These are phyloP conservation scores for Triticum turgidum DNA, from an alignment of 176 grass and related monocot genomes.

Conservation along the genomic window DNA sequence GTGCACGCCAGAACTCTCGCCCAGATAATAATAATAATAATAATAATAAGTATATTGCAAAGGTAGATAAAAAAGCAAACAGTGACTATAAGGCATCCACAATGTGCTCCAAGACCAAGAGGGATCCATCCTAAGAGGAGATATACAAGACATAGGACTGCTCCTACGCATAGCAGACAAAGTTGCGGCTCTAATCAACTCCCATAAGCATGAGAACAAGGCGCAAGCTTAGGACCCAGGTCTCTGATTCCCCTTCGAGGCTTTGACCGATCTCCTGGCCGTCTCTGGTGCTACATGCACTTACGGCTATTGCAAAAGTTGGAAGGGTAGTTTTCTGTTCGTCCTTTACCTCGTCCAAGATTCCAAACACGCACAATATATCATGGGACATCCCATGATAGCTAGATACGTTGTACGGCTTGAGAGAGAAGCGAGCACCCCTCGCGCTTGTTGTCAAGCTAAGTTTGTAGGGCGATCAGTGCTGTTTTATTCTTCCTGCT, in stretches of 20 bases:
- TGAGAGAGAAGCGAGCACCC: neutral
- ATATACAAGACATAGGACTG: neutral
- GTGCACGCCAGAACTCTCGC: too few species aligned
- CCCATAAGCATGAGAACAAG: neutral
- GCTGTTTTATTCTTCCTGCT: constrained; percentile 30
- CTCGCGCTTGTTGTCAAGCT: constrained; percentile 15
- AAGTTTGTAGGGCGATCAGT: constrained; percentile 20
- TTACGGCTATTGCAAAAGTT: constrained; percentile 15
- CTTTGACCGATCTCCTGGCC: constrained; percentile 43
- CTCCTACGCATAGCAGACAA: neutral
- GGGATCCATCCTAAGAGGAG: constrained; percentile 3
- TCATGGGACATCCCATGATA: neutral
- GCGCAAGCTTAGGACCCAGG: neutral
- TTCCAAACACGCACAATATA: neutral
- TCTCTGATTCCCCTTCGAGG: constrained; percentile 25
- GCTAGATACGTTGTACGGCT: neutral
- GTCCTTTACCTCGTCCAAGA: constrained; percentile 24
- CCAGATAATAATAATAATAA: too few species aligned
- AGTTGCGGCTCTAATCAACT: neutral
- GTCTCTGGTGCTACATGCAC: constrained; percentile 36
- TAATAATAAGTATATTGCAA: too few species aligned
- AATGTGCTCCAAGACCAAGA: neutral
- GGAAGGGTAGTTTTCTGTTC: constrained; percentile 20
- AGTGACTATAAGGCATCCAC: neutral
- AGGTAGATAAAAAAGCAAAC: too few species aligned